A percentile compares a stretch with the other conserved stretches of the same genome.
phyloP scores from a whole-genome alignment of 1,284 basidiomycete species.

The Moniliella sp. region DNA sequence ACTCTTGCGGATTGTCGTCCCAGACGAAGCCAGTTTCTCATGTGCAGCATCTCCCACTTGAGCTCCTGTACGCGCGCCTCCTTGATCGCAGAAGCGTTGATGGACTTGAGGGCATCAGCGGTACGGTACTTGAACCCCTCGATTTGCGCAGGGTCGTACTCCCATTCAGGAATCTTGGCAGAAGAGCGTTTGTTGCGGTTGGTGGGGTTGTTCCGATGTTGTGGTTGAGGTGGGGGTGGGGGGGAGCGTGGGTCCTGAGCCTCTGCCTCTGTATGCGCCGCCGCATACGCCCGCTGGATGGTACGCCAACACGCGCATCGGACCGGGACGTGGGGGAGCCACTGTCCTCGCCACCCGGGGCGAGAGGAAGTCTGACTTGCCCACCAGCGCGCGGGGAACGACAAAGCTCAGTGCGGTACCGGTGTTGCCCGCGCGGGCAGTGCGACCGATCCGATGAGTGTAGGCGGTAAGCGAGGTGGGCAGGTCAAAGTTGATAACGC shows the following conservation, averaged over 20 bases:
- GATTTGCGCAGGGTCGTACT: constrained; percentile 76
- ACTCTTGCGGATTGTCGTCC: constrained; percentile 81
- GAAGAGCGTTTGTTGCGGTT: too few relatives aligned
- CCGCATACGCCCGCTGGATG: constrained; percentile 13
- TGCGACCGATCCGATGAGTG: constrained; percentile 89
- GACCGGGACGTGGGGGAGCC: constrained; percentile 44
- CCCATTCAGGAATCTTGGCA: constrained; percentile 70
- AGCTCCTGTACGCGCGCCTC: constrained; percentile 86
- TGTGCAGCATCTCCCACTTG: constrained; percentile 77
- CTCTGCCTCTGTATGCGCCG: background rate
- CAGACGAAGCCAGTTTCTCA: constrained; percentile 87
- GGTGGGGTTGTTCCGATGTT: too few relatives aligned
- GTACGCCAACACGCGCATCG: constrained; percentile 55
- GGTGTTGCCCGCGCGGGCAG: constrained; percentile 76
- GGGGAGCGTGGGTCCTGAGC: too few relatives aligned
- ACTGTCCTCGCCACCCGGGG: too few relatives aligned
- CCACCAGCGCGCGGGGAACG: constrained; percentile 53
- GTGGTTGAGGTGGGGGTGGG: too few relatives aligned
- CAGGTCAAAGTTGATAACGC: constrained; percentile 94
- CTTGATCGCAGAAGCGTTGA: constrained; percentile 62
- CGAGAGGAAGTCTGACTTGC: too few relatives aligned
- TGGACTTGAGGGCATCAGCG: constrained; percentile 76
- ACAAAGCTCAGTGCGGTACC: constrained; percentile 82
- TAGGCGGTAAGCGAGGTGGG: constrained; percentile 72
- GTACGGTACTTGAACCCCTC: constrained; percentile 97